A percentile compares a stretch with the other conserved stretches of the same genome.
phyloP scores from a whole-genome alignment of 305 asterid genomes.

The Fraxinus albicans region DNA sequence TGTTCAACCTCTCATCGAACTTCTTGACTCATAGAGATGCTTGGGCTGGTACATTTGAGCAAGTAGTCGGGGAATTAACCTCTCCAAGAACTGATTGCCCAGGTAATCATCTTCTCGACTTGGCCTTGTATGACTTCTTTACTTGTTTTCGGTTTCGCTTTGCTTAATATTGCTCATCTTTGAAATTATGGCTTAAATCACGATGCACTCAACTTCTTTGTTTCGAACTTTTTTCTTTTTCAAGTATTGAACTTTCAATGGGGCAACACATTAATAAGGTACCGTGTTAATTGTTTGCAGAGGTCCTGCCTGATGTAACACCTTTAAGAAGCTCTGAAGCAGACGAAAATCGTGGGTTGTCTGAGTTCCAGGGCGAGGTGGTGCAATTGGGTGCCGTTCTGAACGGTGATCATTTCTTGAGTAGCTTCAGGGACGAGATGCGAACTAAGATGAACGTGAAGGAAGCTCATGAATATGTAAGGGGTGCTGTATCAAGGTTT shows the following conservation, averaged over 20 bases:
- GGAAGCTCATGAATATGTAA: constrained; percentile 61
- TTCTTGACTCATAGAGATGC: constrained; percentile 81
- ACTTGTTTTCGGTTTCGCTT: background rate
- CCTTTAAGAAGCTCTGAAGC: constrained; percentile 46
- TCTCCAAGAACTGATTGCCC: constrained; percentile 84
- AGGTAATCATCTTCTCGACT: constrained; percentile 32
- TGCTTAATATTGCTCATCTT: background rate
- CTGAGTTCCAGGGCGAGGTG: constrained; percentile 67
- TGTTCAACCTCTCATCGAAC: constrained; percentile 68
- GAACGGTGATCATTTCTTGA: constrained; percentile 71
- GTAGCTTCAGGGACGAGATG: constrained; percentile 51
- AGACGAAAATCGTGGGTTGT: constrained; percentile 45
- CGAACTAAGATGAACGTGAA: constrained; percentile 67
- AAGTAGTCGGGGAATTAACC: constrained; percentile 53
- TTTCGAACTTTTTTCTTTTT: background rate
- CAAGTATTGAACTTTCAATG: background rate
- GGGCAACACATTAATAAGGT: background rate
- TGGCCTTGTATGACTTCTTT: background rate
- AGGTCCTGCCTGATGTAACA: constrained; percentile 55
- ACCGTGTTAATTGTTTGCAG: constrained; percentile 29
- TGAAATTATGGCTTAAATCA: background rate
- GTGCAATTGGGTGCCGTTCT: constrained; percentile 74
- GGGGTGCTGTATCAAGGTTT: constrained; percentile 73
- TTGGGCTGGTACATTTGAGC: constrained; percentile 92
- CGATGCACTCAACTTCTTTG: background rate